Evolutionary conservation across 2,329 filamentous ascomycete genomes (phyloP).

Genomic region (Colletotrichum sp.): DNA sequence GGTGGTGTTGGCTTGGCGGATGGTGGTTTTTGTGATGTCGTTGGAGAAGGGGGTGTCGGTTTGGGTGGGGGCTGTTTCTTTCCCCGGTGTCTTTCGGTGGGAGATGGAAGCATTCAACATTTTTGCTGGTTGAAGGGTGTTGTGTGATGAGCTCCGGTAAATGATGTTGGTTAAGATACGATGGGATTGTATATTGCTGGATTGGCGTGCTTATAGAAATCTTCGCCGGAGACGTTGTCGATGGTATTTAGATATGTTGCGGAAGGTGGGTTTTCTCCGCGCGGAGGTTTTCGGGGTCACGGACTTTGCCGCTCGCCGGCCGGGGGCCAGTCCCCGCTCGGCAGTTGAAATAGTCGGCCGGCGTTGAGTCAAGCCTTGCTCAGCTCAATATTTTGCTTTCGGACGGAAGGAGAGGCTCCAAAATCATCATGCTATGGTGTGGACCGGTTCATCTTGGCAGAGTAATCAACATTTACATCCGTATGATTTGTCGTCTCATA

Average conservation of each 20-base stretch:
- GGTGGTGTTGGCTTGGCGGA: not conserved
- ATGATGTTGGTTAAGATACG: rapidly evolving
- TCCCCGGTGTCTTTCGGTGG: not conserved
- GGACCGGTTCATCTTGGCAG: not conserved
- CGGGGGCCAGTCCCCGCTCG: not conserved
- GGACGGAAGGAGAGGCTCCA: not conserved
- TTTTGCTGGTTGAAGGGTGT: rapidly evolving
- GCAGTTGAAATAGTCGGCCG: not conserved
- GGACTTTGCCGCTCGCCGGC: not conserved
- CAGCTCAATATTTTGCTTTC: not conserved
- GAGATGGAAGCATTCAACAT: not conserved
- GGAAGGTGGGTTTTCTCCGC: not conserved
- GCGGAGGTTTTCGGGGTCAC: not conserved
- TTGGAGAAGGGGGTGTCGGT: not conserved
- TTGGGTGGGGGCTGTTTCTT: not conserved
- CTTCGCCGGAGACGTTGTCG: not conserved
- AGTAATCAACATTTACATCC: not conserved
- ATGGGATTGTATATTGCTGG: not conserved
- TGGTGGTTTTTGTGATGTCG: not conserved
- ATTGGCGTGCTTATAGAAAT: not conserved
- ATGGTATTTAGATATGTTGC: not conserved
- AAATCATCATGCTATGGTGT: not conserved
- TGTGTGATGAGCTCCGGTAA: not conserved
- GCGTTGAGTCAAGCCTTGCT: not conserved
- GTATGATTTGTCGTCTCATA: not conserved